Conservation (phyloP, 176 grass and related monocot species). For the Eleusine indica region DNA sequence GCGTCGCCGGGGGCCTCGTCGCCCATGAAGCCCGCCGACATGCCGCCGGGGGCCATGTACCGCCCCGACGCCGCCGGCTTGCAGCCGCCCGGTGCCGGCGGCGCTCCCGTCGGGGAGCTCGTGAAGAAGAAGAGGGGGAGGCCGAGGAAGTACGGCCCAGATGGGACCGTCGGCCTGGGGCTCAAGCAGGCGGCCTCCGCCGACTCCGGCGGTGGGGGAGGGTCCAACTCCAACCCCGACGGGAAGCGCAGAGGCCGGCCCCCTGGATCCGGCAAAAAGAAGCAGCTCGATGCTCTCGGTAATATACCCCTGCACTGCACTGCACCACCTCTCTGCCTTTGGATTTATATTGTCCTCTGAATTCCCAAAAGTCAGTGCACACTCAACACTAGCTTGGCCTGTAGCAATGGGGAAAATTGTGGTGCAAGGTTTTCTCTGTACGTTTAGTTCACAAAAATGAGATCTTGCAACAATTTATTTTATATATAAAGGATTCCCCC, state of each 20-base stretch:
- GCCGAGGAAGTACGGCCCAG: slow-evolving; percentile 89
- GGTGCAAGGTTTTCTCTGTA: background rate
- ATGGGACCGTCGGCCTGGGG: slow-evolving; percentile 62
- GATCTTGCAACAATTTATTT: background rate
- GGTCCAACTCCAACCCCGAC: slow-evolving; percentile 62
- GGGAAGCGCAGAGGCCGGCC: slow-evolving; percentile 71
- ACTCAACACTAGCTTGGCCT: background rate
- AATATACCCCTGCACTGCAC: slow-evolving; percentile 19
- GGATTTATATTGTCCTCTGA: slow-evolving; percentile 14
- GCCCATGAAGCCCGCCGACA: slow-evolving; percentile 43
- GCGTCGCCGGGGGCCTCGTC: slow-evolving; percentile 40
- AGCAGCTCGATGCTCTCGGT: slow-evolving; percentile 93
- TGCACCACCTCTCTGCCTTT: slow-evolving; percentile 16
- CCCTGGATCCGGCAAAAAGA: slow-evolving; percentile 86
- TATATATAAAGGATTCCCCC: slow-evolving; percentile 11
- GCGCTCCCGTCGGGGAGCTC: slow-evolving; percentile 49
- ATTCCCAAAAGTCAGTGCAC: background rate
- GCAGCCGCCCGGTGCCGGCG: slow-evolving; percentile 20
- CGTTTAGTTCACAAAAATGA: background rate
- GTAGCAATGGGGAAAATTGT: slow-evolving; percentile 12
- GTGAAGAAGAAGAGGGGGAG: slow-evolving; percentile 96
- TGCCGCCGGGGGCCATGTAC: slow-evolving; percentile 35
- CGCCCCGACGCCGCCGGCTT: slow-evolving; percentile 35
- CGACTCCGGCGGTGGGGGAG: slow-evolving; percentile 44
- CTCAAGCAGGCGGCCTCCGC: slow-evolving; percentile 18